These are phyloP conservation scores for Verticillium longisporum DNA, from an alignment of 2,329 filamentous ascomycete genomes.

Conservation along the genomic window DNA sequence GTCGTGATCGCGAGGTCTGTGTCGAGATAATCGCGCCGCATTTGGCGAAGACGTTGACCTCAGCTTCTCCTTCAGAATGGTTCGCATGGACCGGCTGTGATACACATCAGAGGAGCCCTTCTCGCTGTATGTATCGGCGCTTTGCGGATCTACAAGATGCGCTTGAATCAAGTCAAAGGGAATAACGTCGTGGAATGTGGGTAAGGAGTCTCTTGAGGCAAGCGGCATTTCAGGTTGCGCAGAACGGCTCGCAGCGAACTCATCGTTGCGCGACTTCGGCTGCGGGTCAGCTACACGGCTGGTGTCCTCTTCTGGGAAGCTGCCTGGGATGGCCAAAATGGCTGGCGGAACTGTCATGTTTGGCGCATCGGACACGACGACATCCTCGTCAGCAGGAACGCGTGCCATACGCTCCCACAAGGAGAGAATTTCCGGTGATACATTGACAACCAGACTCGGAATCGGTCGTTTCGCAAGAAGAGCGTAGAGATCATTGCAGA, in stretches of 20 bases:
- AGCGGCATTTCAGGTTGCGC: not conserved
- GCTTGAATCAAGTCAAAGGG: not conserved
- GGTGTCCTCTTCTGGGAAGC: constrained; percentile 4
- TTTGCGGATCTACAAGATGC: not conserved
- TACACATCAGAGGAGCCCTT: not conserved
- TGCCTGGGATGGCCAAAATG: constrained; percentile 4
- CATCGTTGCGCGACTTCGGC: not conserved
- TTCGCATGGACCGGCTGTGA: not conserved
- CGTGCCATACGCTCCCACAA: not conserved
- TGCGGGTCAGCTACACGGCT: not conserved
- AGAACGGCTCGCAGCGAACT: not conserved
- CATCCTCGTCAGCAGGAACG: not conserved
- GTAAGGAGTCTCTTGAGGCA: not conserved
- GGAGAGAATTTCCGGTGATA: not conserved
- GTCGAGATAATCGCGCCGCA: not conserved
- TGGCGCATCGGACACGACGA: not conserved
- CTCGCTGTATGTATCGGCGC: not conserved
- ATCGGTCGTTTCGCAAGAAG: not conserved
- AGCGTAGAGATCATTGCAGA: not conserved
- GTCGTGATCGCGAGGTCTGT: not conserved
- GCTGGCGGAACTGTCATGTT: not conserved
- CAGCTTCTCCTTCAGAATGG: not conserved
- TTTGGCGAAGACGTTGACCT: not conserved
- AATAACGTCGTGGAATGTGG: not conserved
- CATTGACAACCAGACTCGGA: not conserved